Percentiles rank a stretch among this genome's conserved stretches.
These are phyloP conservation scores for Globisporangium emineosum DNA, from an alignment of 352 stramenopile species.

Conservation along the genomic window DNA sequence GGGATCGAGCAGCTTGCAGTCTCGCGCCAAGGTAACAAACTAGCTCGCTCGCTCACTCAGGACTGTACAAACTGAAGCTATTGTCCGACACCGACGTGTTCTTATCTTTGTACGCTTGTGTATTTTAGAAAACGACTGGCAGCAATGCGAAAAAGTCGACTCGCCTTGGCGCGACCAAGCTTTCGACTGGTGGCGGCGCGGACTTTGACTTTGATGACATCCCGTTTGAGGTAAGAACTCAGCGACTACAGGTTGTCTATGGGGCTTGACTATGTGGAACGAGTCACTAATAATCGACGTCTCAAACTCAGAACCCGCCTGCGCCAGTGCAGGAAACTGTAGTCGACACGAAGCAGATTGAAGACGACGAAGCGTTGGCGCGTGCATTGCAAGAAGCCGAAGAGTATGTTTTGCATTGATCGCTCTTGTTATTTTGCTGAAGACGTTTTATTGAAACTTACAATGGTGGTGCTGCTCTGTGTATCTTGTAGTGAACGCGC, in stretches of 20 bases:
- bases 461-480: neutral
- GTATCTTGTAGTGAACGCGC: slow-evolving; percentile 26
- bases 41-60: too few species aligned
- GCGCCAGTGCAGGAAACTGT: slow-evolving; percentile 26
- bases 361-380: slow-evolving; percentile 84
- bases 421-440: neutral
- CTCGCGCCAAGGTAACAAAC: slow-evolving; percentile 46
- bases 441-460: neutral
- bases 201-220: slow-evolving; percentile 91
- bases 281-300: neutral
- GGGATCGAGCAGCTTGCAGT: slow-evolving; percentile 51
- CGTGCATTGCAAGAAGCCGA: slow-evolving; percentile 78
- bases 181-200: slow-evolving; percentile 43
- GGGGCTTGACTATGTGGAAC: neutral
- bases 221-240: slow-evolving; percentile 60
- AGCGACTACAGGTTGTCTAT: neutral
- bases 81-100: too few species aligned
- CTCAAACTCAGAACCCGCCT: slow-evolving; percentile 57
- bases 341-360: slow-evolving; percentile 71
- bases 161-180: slow-evolving; percentile 71
- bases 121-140: slow-evolving; percentile 30
- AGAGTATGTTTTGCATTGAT: slow-evolving; percentile 39
- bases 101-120: neutral
- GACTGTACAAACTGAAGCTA: too few species aligned
- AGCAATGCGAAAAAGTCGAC: slow-evolving; percentile 48